Conservation (phyloP, 2,329 filamentous ascomycete genomes). For the Fonsecaea monophora region DNA sequence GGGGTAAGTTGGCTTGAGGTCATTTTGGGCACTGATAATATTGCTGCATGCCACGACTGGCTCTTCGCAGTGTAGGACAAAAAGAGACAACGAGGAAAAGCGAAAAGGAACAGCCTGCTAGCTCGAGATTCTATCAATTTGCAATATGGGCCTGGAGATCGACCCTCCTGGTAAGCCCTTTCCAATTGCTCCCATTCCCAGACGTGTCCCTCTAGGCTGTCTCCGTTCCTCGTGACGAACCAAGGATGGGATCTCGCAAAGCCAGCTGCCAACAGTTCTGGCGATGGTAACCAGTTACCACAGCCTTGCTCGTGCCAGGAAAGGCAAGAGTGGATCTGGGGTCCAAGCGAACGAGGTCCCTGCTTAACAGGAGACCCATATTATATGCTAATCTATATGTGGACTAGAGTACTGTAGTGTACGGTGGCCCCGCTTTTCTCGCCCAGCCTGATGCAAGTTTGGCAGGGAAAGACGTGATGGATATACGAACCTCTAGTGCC, state of each 20-base stretch:
- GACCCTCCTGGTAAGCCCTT: background rate
- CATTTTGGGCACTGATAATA: background rate
- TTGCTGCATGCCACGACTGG: background rate
- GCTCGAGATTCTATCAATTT: background rate
- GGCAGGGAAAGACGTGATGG: background rate
- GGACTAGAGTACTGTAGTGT: background rate
- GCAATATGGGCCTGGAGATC: background rate
- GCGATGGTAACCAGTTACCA: too few species aligned
- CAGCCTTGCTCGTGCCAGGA: too few species aligned
- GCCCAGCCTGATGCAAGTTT: background rate
- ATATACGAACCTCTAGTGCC: background rate
- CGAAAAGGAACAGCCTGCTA: background rate
- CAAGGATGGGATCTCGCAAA: background rate
- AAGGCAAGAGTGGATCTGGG: too few species aligned
- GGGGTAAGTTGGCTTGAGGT: background rate
- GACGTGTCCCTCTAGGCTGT: background rate
- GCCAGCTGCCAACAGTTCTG: too few species aligned
- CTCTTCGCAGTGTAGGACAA: background rate
- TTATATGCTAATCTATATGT: background rate
- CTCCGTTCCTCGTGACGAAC: conserved; percentile 2
- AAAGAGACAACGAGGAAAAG: background rate
- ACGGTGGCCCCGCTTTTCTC: background rate
- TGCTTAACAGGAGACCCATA: too few species aligned
- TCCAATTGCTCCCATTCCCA: background rate
- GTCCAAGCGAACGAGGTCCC: too few species aligned